Percentiles rank a stretch among this genome's conserved stretches.
Conservation (phyloP, 495 filamentous ascomycete genomes). For the Penicillium alfredii region DNA sequence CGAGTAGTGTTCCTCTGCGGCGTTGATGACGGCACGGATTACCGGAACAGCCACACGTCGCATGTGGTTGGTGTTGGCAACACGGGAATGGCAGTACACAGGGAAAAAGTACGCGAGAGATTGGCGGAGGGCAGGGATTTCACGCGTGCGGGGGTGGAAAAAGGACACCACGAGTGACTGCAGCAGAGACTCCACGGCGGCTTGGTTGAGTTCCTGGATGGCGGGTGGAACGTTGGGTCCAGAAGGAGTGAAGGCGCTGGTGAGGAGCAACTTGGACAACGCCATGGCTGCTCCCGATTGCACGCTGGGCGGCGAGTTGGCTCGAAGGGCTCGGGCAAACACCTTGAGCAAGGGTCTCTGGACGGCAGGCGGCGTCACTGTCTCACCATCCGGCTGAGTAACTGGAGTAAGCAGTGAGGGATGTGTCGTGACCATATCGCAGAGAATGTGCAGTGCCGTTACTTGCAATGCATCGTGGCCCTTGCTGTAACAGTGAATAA, state of each 20-base stretch:
- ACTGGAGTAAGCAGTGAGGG: constrained; percentile 61
- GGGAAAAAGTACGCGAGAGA: constrained; percentile 92
- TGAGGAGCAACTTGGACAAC: constrained; percentile 80
- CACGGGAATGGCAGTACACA: constrained; percentile 80
- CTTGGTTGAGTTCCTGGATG: constrained; percentile 44
- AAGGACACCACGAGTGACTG: constrained; percentile 77
- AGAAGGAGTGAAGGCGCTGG: constrained; percentile 43
- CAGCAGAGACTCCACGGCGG: constrained; percentile 58
- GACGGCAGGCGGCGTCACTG: constrained; percentile 36
- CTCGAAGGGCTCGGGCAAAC: constrained; percentile 69
- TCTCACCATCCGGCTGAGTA: constrained; percentile 37
- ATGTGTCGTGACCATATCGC: constrained; percentile 85
- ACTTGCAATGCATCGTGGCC: constrained; percentile 85
- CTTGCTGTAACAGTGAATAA: constrained; percentile 93
- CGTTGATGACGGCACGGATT: constrained; percentile 53
- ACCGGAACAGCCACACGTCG: constrained; percentile 60
- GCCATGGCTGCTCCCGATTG: constrained; percentile 79
- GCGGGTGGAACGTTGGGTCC: constrained; percentile 33
- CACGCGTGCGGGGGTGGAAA: constrained; percentile 79
- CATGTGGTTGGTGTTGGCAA: constrained; percentile 78
- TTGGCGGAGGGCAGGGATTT: constrained; percentile 84
- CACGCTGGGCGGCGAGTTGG: constrained; percentile 60
- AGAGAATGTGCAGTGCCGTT: constrained; percentile 85
- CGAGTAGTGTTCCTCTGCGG: constrained; percentile 44
- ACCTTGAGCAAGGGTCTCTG: constrained; percentile 65